Evolutionary conservation across 352 stramenopile genomes (phyloP).

Genomic region (Pythium utonaiense): DNA sequence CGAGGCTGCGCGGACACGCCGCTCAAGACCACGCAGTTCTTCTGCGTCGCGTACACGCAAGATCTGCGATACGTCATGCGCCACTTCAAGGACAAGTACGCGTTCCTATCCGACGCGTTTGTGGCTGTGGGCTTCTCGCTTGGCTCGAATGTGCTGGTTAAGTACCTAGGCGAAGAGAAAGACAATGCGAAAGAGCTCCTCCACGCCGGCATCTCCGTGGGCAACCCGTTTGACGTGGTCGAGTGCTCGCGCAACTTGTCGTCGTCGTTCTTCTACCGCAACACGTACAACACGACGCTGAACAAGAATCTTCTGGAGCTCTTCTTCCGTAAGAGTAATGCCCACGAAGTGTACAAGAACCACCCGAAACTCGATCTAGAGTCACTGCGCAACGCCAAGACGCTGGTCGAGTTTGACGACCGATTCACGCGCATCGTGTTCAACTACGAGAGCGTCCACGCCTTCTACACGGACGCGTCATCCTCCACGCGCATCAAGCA

Average conservation of each 20-base stretch:
- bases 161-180: conserved; percentile 65
- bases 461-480: conserved; percentile 61
- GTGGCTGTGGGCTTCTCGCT: conserved; percentile 66
- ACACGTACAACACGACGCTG: conserved; percentile 53
- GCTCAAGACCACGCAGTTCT: conserved; percentile 55
- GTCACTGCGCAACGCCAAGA: conserved; percentile 36
- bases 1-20: conserved; percentile 64
- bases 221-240: conserved; percentile 65
- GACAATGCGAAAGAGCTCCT: conserved; percentile 29
- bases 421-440: conserved; percentile 56
- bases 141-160: conserved; percentile 70
- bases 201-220: conserved; percentile 57
- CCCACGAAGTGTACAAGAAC: conserved; percentile 49
- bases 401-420: conserved; percentile 60
- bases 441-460: conserved; percentile 49
- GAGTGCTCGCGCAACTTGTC: conserved; percentile 46
- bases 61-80: conserved; percentile 52
- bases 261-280: conserved; percentile 46
- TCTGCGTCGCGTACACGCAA: conserved; percentile 66
- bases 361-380: conserved; percentile 52
- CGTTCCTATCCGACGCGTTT: conserved; percentile 35
- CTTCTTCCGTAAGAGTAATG: conserved; percentile 68
- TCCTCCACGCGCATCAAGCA: conserved; percentile 35
- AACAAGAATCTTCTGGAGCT: conserved; percentile 46
- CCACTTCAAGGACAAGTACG: conserved; percentile 41